A percentile compares a stretch with the other conserved stretches of the same genome.
Evolutionary conservation across 2,329 filamentous ascomycete genomes (phyloP).

Genomic region (Davidsoniella virescens): DNA sequence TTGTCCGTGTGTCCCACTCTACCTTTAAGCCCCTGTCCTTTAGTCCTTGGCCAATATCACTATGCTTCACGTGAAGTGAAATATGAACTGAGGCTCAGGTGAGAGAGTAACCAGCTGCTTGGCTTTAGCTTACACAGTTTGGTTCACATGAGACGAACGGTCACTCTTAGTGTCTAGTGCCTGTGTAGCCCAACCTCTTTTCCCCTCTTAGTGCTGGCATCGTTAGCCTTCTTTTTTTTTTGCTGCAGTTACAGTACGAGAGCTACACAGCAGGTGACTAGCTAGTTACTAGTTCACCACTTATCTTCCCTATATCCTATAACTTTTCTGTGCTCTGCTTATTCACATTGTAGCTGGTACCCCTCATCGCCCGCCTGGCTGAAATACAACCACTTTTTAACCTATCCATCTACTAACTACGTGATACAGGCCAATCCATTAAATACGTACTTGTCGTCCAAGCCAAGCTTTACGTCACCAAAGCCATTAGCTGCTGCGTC

Average conservation of each 20-base stretch:
- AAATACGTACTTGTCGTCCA: conserved; percentile 86
- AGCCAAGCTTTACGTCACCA: conserved; percentile 82
- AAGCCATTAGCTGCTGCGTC: conserved; percentile 81
- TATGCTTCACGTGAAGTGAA: neutral
- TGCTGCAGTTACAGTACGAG: no score
- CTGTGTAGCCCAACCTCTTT: neutral
- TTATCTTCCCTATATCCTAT: no score
- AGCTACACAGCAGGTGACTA: no score
- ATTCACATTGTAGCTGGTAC: neutral
- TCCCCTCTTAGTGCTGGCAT: no score
- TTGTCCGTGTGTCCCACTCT: neutral
- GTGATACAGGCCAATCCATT: conserved; percentile 66
- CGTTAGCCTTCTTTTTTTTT: no score
- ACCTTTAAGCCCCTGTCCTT: neutral
- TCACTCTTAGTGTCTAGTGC: neutral
- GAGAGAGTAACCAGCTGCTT: no score
- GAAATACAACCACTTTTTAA: neutral
- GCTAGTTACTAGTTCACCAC: no score
- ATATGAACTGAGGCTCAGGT: no score
- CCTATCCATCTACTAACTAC: conserved; percentile 28
- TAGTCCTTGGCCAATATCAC: neutral
- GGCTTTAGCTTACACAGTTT: no score
- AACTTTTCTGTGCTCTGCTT: no score
- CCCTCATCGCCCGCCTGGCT: conserved; percentile 17
- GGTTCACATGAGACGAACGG: no score